A percentile compares a stretch with the other conserved stretches of the same genome.
phyloP scores from a whole-genome alignment of 495 filamentous ascomycete genomes.

The Xylaria scruposa region DNA sequence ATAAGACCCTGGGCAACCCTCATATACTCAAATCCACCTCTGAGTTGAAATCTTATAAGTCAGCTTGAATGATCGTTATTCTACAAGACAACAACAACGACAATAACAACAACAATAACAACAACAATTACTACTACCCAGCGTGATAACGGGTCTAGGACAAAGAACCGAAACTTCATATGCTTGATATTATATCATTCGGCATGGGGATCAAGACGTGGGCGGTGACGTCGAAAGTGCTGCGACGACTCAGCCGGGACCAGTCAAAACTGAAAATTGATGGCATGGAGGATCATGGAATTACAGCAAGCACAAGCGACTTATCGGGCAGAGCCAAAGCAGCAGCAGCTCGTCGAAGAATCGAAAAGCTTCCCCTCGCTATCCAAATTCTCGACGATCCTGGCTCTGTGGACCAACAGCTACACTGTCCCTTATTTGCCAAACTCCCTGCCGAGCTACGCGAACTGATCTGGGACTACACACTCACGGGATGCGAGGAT shows the following conservation, averaged over 20 bases:
- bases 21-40: background rate
- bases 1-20: slow-evolving; percentile 7
- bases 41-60: slow-evolving; percentile 1
- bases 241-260: slow-evolving; percentile 15
- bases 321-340: slow-evolving; percentile 21
- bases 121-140: too few species aligned
- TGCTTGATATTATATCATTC: slow-evolving; percentile 24
- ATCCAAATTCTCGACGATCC: slow-evolving; percentile 30
- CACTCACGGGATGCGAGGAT: slow-evolving; percentile 38
- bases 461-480: slow-evolving; percentile 37
- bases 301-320: slow-evolving; percentile 15
- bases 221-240: slow-evolving; percentile 24
- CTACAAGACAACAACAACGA: background rate
- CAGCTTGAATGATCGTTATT: background rate
- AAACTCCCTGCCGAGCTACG: slow-evolving; percentile 38
- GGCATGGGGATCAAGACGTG: slow-evolving; percentile 24
- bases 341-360: slow-evolving; percentile 2
- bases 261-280: background rate
- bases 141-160: background rate
- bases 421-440: slow-evolving; percentile 29
- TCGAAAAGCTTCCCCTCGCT: slow-evolving; percentile 34
- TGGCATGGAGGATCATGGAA: background rate
- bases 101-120: too few species aligned
- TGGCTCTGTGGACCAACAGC: slow-evolving; percentile 29
- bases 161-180: background rate